Percentiles rank a stretch among this genome's conserved stretches.
Evolutionary conservation across 176 grass and related monocot genomes (phyloP).

Genomic region (Ensete glaucum): DNA sequence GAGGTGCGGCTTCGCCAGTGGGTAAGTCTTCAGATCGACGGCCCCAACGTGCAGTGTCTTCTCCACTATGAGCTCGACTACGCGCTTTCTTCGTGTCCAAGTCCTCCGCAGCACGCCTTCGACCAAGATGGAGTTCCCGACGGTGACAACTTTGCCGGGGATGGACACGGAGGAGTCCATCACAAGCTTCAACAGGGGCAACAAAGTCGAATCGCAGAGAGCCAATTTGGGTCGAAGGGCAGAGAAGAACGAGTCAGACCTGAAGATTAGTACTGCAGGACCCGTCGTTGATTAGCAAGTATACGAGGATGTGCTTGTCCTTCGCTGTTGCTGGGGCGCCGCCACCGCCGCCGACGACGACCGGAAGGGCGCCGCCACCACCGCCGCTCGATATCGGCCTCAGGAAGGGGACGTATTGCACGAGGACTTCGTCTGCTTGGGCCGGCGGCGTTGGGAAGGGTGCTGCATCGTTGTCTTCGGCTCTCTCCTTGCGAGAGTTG

Average conservation of each 20-base stretch:
- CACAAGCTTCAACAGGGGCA: constrained; percentile 29
- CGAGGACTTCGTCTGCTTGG: not conserved
- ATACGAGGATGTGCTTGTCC: not conserved
- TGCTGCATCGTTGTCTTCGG: not conserved
- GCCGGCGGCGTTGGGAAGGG: not conserved
- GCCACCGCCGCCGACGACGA: not conserved
- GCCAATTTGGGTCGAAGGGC: not conserved
- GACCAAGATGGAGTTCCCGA: constrained; percentile 41
- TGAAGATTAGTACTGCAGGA: constrained; percentile 45
- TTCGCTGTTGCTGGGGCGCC: not conserved
- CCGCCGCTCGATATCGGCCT: not conserved
- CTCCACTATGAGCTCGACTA: constrained; percentile 43
- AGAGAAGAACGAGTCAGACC: constrained; percentile 5
- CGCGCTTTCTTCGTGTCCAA: not conserved
- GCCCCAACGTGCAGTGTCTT: constrained; percentile 43
- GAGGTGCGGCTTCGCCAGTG: constrained; percentile 24
- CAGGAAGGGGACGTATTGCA: not conserved
- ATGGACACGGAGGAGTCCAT: constrained; percentile 35
- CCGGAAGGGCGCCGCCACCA: too few relatives aligned
- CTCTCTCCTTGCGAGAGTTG: constrained; percentile 28
- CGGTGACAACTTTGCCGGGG: constrained; percentile 27
- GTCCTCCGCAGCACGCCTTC: constrained; percentile 39
- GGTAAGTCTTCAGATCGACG: constrained; percentile 36
- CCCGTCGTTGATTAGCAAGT: constrained; percentile 49
- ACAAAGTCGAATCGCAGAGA: not conserved